Conservation (phyloP, 768 basidiomycete species). For the Pulveroboletus frians region DNA sequence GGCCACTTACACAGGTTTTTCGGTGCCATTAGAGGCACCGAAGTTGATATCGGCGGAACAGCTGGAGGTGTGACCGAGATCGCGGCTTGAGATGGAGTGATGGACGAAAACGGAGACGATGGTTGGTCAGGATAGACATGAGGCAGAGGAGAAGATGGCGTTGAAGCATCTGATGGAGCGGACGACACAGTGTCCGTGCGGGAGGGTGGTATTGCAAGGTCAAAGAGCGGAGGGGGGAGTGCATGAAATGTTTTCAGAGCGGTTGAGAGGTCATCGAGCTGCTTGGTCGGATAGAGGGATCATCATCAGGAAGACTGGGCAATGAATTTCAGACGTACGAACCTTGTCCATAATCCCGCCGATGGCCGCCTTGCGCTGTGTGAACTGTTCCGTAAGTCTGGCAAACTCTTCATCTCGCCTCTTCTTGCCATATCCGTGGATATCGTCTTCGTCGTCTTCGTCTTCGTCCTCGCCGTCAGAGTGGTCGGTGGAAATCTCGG, state of each 20-base stretch:
- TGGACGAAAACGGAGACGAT: slow-evolving; percentile 3
- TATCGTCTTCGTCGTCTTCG: slow-evolving; percentile 37
- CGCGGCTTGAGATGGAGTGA: slow-evolving; percentile 7
- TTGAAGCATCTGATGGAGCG: slow-evolving; percentile 19
- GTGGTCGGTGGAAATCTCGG: slow-evolving; percentile 23
- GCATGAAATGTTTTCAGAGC: slow-evolving; percentile 42
- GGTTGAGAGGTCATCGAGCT: slow-evolving; percentile 30
- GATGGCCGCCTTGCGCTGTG: slow-evolving; percentile 63
- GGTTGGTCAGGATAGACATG: background rate
- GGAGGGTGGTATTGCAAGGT: slow-evolving; percentile 25
- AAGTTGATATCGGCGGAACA: slow-evolving; percentile 20
- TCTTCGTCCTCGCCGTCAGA: slow-evolving; percentile 35
- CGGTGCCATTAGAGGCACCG: slow-evolving; percentile 2
- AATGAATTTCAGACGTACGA: background rate
- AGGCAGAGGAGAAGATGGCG: slow-evolving; percentile 7
- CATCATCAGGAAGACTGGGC: background rate
- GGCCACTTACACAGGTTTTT: background rate
- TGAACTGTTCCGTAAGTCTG: slow-evolving; percentile 61
- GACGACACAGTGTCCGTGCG: slow-evolving; percentile 32
- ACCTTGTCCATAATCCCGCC: slow-evolving; percentile 74
- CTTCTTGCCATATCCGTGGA: slow-evolving; percentile 50
- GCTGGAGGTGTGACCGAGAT: background rate
- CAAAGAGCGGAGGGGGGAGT: slow-evolving; percentile 38
- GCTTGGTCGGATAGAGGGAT: background rate
- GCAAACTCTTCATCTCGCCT: slow-evolving; percentile 66